Evolutionary conservation across 129 eudicot species (phyloP).

Genomic region (Smallanthus sonchifolius): DNA sequence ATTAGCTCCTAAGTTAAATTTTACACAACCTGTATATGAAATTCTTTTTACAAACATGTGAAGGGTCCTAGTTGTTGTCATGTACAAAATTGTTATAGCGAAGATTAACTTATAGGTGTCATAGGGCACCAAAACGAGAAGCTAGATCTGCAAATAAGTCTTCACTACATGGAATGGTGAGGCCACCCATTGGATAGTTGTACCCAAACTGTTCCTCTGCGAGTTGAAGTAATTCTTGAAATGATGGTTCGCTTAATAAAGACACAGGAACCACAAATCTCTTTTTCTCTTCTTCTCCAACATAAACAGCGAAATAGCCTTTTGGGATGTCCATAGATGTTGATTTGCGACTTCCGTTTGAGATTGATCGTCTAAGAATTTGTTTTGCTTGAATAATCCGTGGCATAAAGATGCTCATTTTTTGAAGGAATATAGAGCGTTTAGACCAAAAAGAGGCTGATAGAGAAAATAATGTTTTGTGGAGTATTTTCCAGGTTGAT

Average conservation of each 20-base stretch:
- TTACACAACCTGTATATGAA: neutral
- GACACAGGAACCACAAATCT: conserved; percentile 44
- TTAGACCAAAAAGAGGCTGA: neutral
- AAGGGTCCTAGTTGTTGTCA: neutral
- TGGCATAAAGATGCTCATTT: conserved; percentile 18
- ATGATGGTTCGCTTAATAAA: conserved; percentile 34
- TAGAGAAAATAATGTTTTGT: neutral
- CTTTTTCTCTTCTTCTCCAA: conserved; percentile 39
- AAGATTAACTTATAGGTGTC: neutral
- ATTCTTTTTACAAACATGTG: neutral
- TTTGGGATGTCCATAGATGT: conserved; percentile 17
- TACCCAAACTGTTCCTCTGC: conserved; percentile 59
- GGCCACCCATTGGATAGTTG: conserved; percentile 52
- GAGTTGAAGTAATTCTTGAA: conserved; percentile 30
- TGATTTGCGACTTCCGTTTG: neutral
- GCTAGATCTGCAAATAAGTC: conserved; percentile 8
- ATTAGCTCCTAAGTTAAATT: no score
- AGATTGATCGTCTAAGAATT: conserved; percentile 6
- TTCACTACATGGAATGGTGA: conserved; percentile 52
- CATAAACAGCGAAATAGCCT: conserved; percentile 47
- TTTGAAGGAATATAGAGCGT: neutral
- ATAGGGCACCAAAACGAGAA: neutral
- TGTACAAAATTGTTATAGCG: neutral
- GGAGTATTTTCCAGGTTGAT: neutral
- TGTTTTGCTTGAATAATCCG: conserved; percentile 14